Conservation (phyloP, 495 filamentous ascomycete species). For the Penicillium maclennaniae region DNA sequence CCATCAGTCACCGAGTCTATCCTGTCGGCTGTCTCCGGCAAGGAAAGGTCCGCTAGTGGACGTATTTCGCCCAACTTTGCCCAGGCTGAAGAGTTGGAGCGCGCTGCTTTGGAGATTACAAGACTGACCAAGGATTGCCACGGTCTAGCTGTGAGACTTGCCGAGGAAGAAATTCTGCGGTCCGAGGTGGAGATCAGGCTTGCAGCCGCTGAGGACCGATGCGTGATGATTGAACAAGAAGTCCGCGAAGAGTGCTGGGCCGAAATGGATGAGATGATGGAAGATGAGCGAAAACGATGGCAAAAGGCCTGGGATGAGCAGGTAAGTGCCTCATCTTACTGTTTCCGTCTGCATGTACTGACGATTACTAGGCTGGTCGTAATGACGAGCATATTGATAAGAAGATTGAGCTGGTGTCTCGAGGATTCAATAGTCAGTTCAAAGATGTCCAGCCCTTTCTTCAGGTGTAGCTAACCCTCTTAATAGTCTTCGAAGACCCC, state of each 20-base stretch:
- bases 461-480: conserved; percentile 9
- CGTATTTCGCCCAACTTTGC: conserved; percentile 47
- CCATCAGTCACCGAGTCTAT: conserved; percentile 69
- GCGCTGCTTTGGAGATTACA: conserved; percentile 68
- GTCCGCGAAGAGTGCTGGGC: conserved; percentile 84
- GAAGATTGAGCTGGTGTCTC: conserved; percentile 82
- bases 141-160: conserved; percentile 48
- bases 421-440: conserved; percentile 56
- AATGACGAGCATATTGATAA: conserved; percentile 81
- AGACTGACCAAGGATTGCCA: conserved; percentile 74
- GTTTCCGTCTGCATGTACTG: conserved; percentile 1
- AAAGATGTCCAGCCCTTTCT: background rate
- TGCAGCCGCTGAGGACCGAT: conserved; percentile 61
- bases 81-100: conserved; percentile 67
- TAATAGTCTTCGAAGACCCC: conserved; percentile 48
- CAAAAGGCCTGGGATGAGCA: conserved; percentile 69
- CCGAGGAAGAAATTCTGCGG: conserved; percentile 59
- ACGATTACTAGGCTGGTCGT: conserved; percentile 43
- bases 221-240: conserved; percentile 71
- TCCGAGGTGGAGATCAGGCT: conserved; percentile 51
- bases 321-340: conserved; percentile 38
- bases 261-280: conserved; percentile 78
- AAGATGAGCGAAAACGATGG: conserved; percentile 72
- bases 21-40: conserved; percentile 41
- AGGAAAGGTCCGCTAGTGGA: conserved; percentile 37